A percentile compares a stretch with the other conserved stretches of the same genome.
These are phyloP conservation scores for Kurtzmaniella quercitrusa DNA, from an alignment of 1,139 yeast species.

Conservation along the genomic window DNA sequence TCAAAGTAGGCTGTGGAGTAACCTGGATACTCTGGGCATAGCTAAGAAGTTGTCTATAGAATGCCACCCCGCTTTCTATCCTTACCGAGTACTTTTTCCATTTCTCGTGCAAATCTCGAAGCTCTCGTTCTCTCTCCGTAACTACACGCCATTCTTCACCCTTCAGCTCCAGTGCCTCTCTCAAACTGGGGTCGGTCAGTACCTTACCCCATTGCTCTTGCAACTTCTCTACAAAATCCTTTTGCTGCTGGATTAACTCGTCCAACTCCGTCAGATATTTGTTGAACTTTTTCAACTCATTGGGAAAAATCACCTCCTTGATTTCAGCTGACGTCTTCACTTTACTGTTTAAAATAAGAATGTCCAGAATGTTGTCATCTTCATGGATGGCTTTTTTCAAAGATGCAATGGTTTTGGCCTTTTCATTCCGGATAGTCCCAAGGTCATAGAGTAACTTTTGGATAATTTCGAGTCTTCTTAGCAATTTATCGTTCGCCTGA, in stretches of 20 bases:
- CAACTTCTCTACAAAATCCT: slow-evolving; percentile 49
- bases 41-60: slow-evolving; percentile 54
- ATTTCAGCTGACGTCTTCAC: slow-evolving; percentile 55
- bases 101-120: slow-evolving; percentile 48
- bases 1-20: background rate
- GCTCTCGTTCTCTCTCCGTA: slow-evolving; percentile 28
- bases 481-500: slow-evolving; percentile 2
- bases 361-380: slow-evolving; percentile 76
- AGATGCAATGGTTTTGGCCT: slow-evolving; percentile 55
- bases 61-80: slow-evolving; percentile 53
- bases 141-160: slow-evolving; percentile 22
- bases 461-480: background rate
- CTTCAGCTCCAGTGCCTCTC: slow-evolving; percentile 30
- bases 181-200: slow-evolving; percentile 41
- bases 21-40: slow-evolving; percentile 35
- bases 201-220: slow-evolving; percentile 57
- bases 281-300: slow-evolving; percentile 74
- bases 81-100: slow-evolving; percentile 64
- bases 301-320: slow-evolving; percentile 55
- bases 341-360: slow-evolving; percentile 64
- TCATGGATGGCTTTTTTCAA: slow-evolving; percentile 68
- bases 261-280: slow-evolving; percentile 67
- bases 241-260: slow-evolving; percentile 62
- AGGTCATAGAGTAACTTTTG: slow-evolving; percentile 22
- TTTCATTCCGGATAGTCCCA: slow-evolving; percentile 50